These are phyloP conservation scores for Fusarium tanahbumbuense DNA, from an alignment of 2,329 filamentous ascomycete genomes.

Conservation along the genomic window DNA sequence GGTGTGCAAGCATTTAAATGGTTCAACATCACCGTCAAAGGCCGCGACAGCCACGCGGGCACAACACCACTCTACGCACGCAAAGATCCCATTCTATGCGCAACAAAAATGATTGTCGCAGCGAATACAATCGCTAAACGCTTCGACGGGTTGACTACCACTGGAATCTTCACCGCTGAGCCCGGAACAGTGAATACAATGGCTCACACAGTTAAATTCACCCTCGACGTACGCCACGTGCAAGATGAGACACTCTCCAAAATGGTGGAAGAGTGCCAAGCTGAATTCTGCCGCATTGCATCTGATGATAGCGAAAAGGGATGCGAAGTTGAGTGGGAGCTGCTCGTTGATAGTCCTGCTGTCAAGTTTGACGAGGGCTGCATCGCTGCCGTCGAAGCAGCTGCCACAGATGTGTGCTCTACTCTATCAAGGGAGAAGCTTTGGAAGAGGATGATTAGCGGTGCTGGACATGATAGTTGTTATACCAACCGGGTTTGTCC, in stretches of 20 bases:
- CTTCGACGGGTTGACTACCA: background rate
- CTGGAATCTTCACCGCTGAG: background rate
- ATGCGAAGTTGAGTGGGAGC: background rate
- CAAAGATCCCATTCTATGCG: slow-evolving; percentile 2
- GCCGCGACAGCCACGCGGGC: slow-evolving; percentile 9
- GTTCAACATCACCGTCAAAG: slow-evolving; percentile 9
- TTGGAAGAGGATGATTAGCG: slow-evolving; percentile 12
- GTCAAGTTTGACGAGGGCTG: slow-evolving; percentile 2
- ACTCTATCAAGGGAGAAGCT: background rate
- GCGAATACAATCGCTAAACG: slow-evolving; percentile 8
- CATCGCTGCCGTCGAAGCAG: slow-evolving; percentile 8
- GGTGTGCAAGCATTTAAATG: slow-evolving; percentile 18
- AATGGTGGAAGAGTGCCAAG: slow-evolving; percentile 4
- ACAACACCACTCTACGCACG: slow-evolving; percentile 17
- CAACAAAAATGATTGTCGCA: slow-evolving; percentile 12
- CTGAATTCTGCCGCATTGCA: background rate
- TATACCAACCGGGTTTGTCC: slow-evolving; percentile 14
- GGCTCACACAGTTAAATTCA: slow-evolving; percentile 4
- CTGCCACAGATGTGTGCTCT: slow-evolving; percentile 3
- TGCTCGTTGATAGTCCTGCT: background rate
- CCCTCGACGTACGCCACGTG: background rate
- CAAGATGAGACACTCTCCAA: background rate
- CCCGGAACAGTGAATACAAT: slow-evolving; percentile 7
- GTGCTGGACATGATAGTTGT: slow-evolving; percentile 15
- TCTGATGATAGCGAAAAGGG: slow-evolving; percentile 9